Base-by-base conservation (phyloP, 495 filamentous ascomycete genomes). In the Parachaetomium inaequale region DNA sequence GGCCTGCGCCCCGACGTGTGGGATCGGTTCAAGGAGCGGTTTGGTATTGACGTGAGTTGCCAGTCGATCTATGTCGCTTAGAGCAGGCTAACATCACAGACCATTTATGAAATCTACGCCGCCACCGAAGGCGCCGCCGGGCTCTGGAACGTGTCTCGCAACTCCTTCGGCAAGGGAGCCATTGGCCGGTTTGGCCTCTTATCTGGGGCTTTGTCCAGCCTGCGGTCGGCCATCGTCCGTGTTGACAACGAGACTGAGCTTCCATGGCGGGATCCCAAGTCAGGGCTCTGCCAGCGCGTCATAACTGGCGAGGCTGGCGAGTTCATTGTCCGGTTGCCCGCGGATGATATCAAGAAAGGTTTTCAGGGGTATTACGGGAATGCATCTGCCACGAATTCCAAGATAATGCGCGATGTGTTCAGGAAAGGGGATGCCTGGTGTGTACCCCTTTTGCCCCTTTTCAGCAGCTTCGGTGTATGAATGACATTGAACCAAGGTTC, bases 321-420 rank as follows among this genome's bases (percentile, higher is more conserved):
- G 72, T 65, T 97, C 36, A 75, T 97, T 15, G 89, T 84, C 67
- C 76, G 74, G 17, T 77, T 98, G 12, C 87, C 94, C 56, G 70
- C 87, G 0, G 65, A 74, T 1, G 80, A 96, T 58, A 84, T 90
- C 23, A 66, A 71, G 12, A 72, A 74, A 29, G 82, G 78, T 7
- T 97, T 93, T 75, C 91, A 94, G 68, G 93, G 93, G 0, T 98
- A 97, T 69, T 94, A 85, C 70, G 82, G 84, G 66, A 95, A 96
- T 73, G 58, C 69, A 0, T 76, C 80, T 36, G 91, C 92, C 0
- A 93, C 90, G 0, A 78, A 88, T 23, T 80, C 81, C 55, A 96
- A 96, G 76, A 84, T 97, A 50, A 69, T 96, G 45, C 82, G 87
- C 0, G 79, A 95, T 66, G 92, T 96, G 1, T 80, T 92, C 61